Percentiles rank a stretch among this genome's conserved stretches.
Conservation (phyloP, 2,329 filamentous ascomycete genomes). For the Truncatella angustata region DNA sequence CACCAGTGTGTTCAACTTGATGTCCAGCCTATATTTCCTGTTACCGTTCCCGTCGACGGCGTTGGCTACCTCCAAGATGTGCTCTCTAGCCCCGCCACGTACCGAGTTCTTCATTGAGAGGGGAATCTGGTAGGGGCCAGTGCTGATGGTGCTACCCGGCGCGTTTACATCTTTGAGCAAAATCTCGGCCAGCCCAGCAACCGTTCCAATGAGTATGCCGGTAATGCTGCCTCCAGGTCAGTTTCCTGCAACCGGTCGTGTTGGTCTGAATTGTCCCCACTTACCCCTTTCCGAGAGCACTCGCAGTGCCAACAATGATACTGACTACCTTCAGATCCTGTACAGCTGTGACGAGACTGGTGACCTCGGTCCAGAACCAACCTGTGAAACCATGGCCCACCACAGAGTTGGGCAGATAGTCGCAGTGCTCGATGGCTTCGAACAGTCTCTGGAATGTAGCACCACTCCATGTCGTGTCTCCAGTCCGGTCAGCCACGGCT, state of each 20-base stretch:
- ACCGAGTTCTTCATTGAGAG: slow-evolving; percentile 40
- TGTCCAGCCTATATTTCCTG: slow-evolving; percentile 36
- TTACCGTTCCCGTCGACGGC: slow-evolving; percentile 44
- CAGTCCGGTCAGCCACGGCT: slow-evolving; percentile 12
- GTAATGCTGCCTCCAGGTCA: too few species aligned
- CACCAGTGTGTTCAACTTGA: slow-evolving; percentile 26
- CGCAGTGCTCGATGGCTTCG: slow-evolving; percentile 10
- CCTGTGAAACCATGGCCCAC: slow-evolving; percentile 54
- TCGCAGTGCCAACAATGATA: slow-evolving; percentile 41
- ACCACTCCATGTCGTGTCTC: slow-evolving; percentile 10
- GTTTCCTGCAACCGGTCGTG: neutral
- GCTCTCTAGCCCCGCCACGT: slow-evolving; percentile 49
- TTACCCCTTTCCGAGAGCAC: slow-evolving; percentile 34
- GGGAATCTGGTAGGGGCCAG: slow-evolving; percentile 44
- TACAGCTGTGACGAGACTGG: slow-evolving; percentile 43
- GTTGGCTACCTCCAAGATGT: slow-evolving; percentile 46
- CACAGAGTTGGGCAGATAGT: slow-evolving; percentile 28
- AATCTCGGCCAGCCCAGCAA: slow-evolving; percentile 1
- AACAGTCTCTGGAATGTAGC: slow-evolving; percentile 7
- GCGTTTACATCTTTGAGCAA: slow-evolving; percentile 13
- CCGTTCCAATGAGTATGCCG: slow-evolving; percentile 16
- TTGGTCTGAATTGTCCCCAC: too few species aligned
- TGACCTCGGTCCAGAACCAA: slow-evolving; percentile 48
- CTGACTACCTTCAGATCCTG: slow-evolving; percentile 46
- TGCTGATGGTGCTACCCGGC: neutral